These are phyloP conservation scores for Monosporascus sp. DNA, from an alignment of 2,329 filamentous ascomycete genomes.

Conservation along the genomic window DNA sequence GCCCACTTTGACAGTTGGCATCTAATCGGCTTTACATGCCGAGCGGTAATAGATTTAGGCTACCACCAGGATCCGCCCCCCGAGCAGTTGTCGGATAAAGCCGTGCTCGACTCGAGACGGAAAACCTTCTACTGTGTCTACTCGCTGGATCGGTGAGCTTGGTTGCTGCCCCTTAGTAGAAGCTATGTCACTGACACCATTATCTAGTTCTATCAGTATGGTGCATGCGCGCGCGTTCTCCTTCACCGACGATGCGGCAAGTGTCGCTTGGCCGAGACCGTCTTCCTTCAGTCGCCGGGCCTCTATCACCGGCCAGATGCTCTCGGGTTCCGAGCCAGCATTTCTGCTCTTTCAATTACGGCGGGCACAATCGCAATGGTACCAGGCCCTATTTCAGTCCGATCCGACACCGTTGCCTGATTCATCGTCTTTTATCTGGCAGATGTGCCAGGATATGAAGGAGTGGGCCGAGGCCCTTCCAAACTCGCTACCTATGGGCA, in stretches of 20 bases:
- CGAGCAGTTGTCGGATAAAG: conserved; percentile 61
- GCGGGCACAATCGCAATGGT: conserved; percentile 82
- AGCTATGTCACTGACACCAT: conserved; percentile 2
- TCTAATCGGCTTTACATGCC: conserved; percentile 81
- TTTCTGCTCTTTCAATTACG: conserved; percentile 77
- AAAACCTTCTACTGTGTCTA: conserved; percentile 90
- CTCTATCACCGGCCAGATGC: conserved; percentile 36
- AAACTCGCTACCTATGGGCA: conserved; percentile 54
- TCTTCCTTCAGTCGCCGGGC: conserved; percentile 37
- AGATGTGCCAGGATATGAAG: conserved; percentile 69
- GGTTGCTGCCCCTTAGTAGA: too few relatives aligned
- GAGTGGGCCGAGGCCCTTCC: conserved; percentile 80
- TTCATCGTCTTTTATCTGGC: conserved; percentile 67
- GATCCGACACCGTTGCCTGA: conserved; percentile 64
- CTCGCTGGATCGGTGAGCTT: conserved; percentile 70
- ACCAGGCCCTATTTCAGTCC: conserved; percentile 80
- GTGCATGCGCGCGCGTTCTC: conserved; percentile 85
- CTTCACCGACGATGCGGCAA: conserved; percentile 83
- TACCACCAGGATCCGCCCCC: conserved; percentile 85
- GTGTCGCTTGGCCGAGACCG: conserved; percentile 68
- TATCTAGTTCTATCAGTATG: conserved; percentile 63
- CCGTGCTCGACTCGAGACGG: conserved; percentile 69
- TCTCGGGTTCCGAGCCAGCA: conserved; percentile 61
- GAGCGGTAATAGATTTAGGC: conserved; percentile 83
- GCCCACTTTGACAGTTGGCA: conserved; percentile 93